phyloP scores from a whole-genome alignment of 1,139 yeast species.

The Pichia sp. region DNA sequence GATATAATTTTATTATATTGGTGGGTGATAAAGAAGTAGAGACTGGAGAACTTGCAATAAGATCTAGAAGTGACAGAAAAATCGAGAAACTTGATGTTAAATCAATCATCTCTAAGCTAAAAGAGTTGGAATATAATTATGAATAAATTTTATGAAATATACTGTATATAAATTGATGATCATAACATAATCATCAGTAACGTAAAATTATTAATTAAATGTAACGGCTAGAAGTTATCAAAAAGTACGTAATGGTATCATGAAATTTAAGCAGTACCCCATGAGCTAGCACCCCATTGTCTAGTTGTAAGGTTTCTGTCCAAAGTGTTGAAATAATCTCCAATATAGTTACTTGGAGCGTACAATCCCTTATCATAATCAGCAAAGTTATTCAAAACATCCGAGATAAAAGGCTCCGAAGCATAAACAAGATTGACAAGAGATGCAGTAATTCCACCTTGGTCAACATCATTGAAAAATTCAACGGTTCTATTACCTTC shows the following conservation, averaged over 20 bases:
- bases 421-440: slow-evolving; percentile 47
- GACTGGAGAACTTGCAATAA: slow-evolving; percentile 53
- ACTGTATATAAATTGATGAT: slow-evolving; percentile 17
- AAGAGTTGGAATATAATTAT: slow-evolving; percentile 38
- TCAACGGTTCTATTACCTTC: slow-evolving; percentile 38
- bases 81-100: slow-evolving; percentile 38
- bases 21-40: slow-evolving; percentile 83
- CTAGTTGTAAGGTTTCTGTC: slow-evolving; percentile 26
- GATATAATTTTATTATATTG: slow-evolving; percentile 72
- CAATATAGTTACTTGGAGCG: slow-evolving; percentile 47
- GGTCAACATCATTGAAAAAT: slow-evolving; percentile 43
- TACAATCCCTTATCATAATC: slow-evolving; percentile 36
- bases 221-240: no score
- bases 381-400: slow-evolving; percentile 49
- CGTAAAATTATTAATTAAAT: neutral
- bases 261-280: slow-evolving; percentile 15
- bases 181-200: no score
- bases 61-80: slow-evolving; percentile 52
- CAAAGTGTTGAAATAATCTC: slow-evolving; percentile 51
- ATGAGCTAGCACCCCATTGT: slow-evolving; percentile 27
- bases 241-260: no score
- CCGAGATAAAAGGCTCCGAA: slow-evolving; percentile 49
- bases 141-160: no score
- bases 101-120: slow-evolving; percentile 45
- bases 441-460: slow-evolving; percentile 49